A percentile compares a stretch with the other conserved stretches of the same genome.
phyloP scores from a whole-genome alignment of 2,329 filamentous ascomycete genomes.

The Aspergillus calidoustus region DNA sequence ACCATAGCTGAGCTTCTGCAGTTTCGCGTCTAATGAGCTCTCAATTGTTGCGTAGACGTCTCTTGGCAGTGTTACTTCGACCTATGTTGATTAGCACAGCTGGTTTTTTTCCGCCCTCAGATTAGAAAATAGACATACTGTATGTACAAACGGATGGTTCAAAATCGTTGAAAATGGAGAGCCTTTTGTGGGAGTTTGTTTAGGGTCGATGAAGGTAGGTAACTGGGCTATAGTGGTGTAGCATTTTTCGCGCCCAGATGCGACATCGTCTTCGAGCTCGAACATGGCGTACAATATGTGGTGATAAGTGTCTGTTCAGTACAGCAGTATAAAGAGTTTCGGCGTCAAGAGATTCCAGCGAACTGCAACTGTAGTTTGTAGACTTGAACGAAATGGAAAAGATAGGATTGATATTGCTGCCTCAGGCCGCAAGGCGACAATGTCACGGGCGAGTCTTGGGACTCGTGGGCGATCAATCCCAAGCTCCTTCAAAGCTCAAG shows the following conservation, averaged over 20 bases:
- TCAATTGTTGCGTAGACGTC: conserved; percentile 62
- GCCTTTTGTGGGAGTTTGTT: conserved; percentile 71
- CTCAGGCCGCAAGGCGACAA: conserved; percentile 25
- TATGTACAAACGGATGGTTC: conserved; percentile 70
- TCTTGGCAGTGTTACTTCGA: conserved; percentile 73
- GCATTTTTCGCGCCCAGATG: conserved; percentile 62
- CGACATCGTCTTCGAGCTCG: conserved; percentile 46
- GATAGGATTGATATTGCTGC: conserved; percentile 7
- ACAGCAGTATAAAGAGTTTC: neutral
- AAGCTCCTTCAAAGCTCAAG: neutral
- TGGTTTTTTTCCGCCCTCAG: neutral
- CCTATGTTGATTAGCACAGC: conserved; percentile 28
- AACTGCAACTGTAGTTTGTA: neutral
- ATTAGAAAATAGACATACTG: conserved; percentile 49
- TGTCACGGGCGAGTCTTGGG: conserved; percentile 10
- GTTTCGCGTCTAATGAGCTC: conserved; percentile 54
- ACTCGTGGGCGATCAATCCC: conserved; percentile 1
- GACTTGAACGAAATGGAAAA: neutral
- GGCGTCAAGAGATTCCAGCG: neutral
- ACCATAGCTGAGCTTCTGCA: conserved; percentile 59
- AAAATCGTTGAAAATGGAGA: conserved; percentile 76
- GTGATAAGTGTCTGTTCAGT: neutral
- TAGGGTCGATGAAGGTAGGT: conserved; percentile 69
- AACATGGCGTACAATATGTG: conserved; percentile 43
- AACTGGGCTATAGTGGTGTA: conserved; percentile 73